Conservation (phyloP, 148 eudicot species). For the Limonium bicolor region DNA sequence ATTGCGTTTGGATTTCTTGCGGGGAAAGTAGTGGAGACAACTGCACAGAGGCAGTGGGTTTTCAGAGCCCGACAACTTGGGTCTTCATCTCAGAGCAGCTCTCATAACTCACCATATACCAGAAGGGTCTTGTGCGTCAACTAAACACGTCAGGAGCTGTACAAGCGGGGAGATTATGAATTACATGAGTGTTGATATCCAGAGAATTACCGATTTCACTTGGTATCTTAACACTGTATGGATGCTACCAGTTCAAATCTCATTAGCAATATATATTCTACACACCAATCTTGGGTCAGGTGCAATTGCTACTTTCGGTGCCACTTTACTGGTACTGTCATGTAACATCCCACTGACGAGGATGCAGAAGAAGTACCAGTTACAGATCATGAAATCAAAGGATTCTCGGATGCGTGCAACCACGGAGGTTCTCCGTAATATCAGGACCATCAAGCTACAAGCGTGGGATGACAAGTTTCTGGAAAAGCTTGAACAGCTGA, state of each 20-base stretch:
- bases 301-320: neutral
- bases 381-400: slow-evolving; percentile 30
- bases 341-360: neutral
- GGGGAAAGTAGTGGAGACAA: slow-evolving; percentile 38
- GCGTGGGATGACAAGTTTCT: slow-evolving; percentile 46
- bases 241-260: slow-evolving; percentile 47
- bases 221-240: slow-evolving; percentile 43
- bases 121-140: slow-evolving; percentile 32
- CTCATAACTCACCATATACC: slow-evolving; percentile 33
- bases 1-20: slow-evolving; percentile 32
- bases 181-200: slow-evolving; percentile 51
- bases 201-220: slow-evolving; percentile 38
- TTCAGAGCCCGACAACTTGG: slow-evolving; percentile 33
- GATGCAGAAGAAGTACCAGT: slow-evolving; percentile 23
- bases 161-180: slow-evolving; percentile 54
- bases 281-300: slow-evolving; percentile 4
- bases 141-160: slow-evolving; percentile 31
- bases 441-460: slow-evolving; percentile 45
- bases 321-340: neutral
- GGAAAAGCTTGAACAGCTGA: slow-evolving; percentile 22
- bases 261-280: slow-evolving; percentile 38
- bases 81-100: slow-evolving; percentile 48
- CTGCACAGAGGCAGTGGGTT: slow-evolving; percentile 36
- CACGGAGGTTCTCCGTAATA: slow-evolving; percentile 32
- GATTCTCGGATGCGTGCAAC: slow-evolving; percentile 45